Evolutionary conservation across 2,329 filamentous ascomycete genomes (phyloP), one percentile per base, ranked within the genome.

Genomic region (Calonectria naviculata): DNA sequence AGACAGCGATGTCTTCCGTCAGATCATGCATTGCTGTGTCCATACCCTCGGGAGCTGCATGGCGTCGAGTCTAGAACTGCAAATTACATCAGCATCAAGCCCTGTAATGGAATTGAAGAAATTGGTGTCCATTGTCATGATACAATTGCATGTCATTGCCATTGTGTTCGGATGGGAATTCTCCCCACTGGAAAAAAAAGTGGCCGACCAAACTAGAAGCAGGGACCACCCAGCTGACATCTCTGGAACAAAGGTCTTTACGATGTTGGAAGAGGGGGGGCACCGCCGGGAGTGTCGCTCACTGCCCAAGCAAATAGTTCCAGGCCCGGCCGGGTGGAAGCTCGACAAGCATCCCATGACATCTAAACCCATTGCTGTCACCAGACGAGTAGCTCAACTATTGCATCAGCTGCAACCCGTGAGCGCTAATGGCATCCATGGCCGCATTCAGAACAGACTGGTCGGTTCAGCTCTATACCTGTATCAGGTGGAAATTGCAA

Each of bases 361-460:
- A 70, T 73, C 74, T 76, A 60, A 70, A 66, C 71, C 78, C 71
- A 73, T 67, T 65, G 67, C 75, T 70, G 78, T 76, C 47, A 67
- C 71, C 60, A 74, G 71, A 78, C 65, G 68, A 78, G 74, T 61
- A 76, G 65, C 68, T 75, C 72, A 66, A 46, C 64, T 26, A 72
- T 78, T 72, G 75, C 75, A 74, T 78, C 75, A 78, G 73, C 75
- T 73, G 42, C 71, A 70, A 73, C 75, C 56, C 34, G 70, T 73
- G 76, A 74, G 74, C 73, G 70, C 73, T 76, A 78, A 68, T 64
- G 47, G 66, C 38, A 52, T 58, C 44, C 63, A 66, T 76, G 66
- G 65, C 72, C 66, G 71, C 67, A 65, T 46, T 54, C 44, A 29
- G 29, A 46, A 54, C 52, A 38, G 47, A 29, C 64, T 73, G 68